phyloP scores from a whole-genome alignment of 768 basidiomycete genomes.

The Mycena sanguinolenta region DNA sequence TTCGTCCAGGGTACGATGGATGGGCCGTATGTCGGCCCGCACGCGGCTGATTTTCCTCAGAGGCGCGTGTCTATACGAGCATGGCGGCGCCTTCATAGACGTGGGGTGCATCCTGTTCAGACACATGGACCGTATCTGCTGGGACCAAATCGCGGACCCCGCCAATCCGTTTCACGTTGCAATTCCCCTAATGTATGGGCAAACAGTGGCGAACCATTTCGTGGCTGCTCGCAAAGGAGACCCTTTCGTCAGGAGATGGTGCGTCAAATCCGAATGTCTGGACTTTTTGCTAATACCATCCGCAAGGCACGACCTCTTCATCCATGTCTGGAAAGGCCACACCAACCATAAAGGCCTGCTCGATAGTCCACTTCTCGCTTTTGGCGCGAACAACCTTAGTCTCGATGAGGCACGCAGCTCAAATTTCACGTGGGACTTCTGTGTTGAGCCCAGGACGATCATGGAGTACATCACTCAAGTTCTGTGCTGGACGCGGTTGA shows the following conservation, averaged over 20 bases:
- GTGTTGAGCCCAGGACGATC: background rate
- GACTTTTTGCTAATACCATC: background rate
- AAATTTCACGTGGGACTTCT: conserved; percentile 7
- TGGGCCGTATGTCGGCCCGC: background rate
- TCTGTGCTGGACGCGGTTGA: conserved; percentile 1
- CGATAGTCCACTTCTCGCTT: background rate
- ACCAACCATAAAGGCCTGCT: background rate
- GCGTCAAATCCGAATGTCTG: background rate
- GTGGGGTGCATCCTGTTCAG: conserved; percentile 1
- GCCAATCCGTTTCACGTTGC: background rate
- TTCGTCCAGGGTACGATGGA: conserved; percentile 5
- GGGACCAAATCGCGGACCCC: conserved; percentile 2
- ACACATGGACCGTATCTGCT: conserved; percentile 5
- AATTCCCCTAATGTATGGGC: background rate
- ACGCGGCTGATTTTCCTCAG: background rate
- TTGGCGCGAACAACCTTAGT: background rate
- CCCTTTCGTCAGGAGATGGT: conserved; percentile 7
- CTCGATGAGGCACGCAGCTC: conserved; percentile 2
- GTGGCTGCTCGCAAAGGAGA: conserved; percentile 8
- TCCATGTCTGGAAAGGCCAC: background rate
- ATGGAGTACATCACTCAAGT: conserved; percentile 8
- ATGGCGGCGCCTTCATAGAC: conserved; percentile 3
- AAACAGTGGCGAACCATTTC: background rate
- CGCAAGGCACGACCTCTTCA: conserved; percentile 4
- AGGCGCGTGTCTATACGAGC: conserved; percentile 3